Conservation (phyloP, 257 asterid species). For the Cynanchum wilfordii region DNA sequence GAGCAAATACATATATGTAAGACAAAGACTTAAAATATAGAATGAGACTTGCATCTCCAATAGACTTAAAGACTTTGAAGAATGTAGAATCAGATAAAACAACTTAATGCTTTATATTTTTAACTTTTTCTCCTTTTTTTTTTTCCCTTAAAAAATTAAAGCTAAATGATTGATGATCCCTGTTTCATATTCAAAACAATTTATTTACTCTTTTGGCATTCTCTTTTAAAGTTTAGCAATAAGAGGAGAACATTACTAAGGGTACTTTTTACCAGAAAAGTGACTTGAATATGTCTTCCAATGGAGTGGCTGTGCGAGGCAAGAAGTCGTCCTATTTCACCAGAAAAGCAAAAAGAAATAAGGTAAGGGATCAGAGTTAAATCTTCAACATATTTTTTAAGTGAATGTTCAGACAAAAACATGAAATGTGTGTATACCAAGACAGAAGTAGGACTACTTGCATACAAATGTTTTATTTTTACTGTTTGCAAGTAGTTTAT, state of each 20-base stretch:
- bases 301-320: constrained; percentile 89
- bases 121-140: not conserved
- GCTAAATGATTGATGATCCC: not conserved
- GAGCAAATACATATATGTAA: not conserved
- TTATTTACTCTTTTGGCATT: not conserved
- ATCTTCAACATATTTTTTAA: not conserved
- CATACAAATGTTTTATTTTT: not conserved
- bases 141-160: not conserved
- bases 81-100: not conserved
- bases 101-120: not conserved
- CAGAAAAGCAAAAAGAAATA: constrained; percentile 8
- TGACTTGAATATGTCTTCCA: constrained; percentile 92
- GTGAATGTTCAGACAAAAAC: not conserved
- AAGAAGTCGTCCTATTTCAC: constrained; percentile 77
- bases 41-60: not conserved
- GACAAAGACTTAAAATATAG: not conserved
- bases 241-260: constrained; percentile 9
- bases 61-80: not conserved
- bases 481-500: not conserved
- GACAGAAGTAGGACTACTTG: not conserved
- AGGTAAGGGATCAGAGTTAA: not conserved
- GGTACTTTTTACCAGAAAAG: constrained; percentile 54
- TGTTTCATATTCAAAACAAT: not conserved
- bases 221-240: not conserved
- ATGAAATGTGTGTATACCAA: not conserved